phyloP scores from a whole-genome alignment of 169 alveolate species.

The Plasmodium malariae region DNA sequence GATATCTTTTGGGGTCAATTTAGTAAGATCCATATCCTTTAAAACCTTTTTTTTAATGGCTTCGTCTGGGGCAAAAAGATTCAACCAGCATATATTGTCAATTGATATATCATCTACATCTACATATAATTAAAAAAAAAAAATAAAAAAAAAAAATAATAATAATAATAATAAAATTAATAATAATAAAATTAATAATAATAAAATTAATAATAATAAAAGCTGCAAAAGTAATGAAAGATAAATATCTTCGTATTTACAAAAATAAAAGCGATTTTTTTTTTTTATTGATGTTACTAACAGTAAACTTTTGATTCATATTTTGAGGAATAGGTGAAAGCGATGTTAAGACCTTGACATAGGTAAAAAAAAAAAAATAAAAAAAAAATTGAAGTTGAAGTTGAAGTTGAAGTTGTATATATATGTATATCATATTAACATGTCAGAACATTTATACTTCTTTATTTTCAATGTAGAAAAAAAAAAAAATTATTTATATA shows the following conservation, averaged over 20 bases:
- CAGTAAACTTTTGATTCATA: constrained; percentile 68
- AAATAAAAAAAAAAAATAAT: background rate
- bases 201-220: too few relatives aligned
- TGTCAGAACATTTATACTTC: background rate
- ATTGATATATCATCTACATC: constrained; percentile 70
- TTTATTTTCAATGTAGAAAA: background rate
- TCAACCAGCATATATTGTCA: constrained; percentile 46
- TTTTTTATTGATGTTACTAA: constrained; percentile 9
- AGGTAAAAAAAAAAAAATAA: background rate
- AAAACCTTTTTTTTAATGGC: constrained; percentile 47
- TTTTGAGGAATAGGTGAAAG: constrained; percentile 69
- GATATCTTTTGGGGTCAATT: constrained; percentile 53
- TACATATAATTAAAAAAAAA: constrained; percentile 34
- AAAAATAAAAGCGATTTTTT: background rate
- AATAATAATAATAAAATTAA: constrained; percentile 1
- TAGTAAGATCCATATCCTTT: constrained; percentile 39
- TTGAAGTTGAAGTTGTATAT: background rate
- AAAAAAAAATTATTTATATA: background rate
- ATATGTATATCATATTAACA: background rate
- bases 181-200: background rate
- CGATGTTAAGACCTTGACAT: constrained; percentile 44
- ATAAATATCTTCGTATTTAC: background rate
- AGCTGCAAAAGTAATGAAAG: too few relatives aligned
- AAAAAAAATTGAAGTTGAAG: background rate
- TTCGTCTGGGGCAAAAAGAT: constrained; percentile 60